Base-by-base conservation (phyloP, 2,329 filamentous ascomycete genomes). In the Cercospora citrullina region DNA sequence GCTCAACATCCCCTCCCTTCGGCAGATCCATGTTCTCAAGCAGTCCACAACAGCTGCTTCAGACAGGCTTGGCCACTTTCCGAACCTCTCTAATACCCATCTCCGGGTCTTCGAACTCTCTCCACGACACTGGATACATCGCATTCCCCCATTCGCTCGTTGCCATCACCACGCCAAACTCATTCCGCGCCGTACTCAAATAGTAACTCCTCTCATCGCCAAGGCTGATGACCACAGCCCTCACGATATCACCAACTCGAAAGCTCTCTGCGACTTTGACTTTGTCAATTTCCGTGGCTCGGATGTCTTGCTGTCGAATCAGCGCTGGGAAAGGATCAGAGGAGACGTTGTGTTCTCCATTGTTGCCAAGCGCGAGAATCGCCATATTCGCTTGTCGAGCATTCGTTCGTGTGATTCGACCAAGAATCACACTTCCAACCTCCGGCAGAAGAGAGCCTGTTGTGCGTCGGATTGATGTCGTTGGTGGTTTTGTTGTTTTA, bases 131-230 rank as follows among this genome's bases (percentile, higher is more conserved):
- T 1, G 95, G 94, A 75, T 91, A 91, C 93, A 98, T 96, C 74
- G 91, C 87, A 80, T 96, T 94, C 1, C 94, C 94, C 2, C 87
- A 87, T 78, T 96, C 93, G 77, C 93, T 96, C 73, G 87, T 90
- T 9, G 94, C 95, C 89, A 98, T 92, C 45, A 99, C 91, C 67
- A 98, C 94, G 2, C 95, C 95, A 48, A 96, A 84, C 78, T 96
- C 91, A 80, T 99, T 98, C 73, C 88, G 88, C 30, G 93, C 93
- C 1, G 95, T 99, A 28, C 90, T 91, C n/a, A 96, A 86, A 79
- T 97, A 99, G 79, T 98, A 99, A 75, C 92, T 96, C 61, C 91
- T 89, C 81, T 98, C 94, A 78, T 99, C 95, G 42, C 95, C 95
- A 14, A 98, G 81, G 84, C 87, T 81, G 75, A 93, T 90, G 76